Percentiles rank a stretch among this genome's conserved stretches.
Conservation (phyloP, 2,329 filamentous ascomycete species). For the Cladobotryum mycophilum region DNA sequence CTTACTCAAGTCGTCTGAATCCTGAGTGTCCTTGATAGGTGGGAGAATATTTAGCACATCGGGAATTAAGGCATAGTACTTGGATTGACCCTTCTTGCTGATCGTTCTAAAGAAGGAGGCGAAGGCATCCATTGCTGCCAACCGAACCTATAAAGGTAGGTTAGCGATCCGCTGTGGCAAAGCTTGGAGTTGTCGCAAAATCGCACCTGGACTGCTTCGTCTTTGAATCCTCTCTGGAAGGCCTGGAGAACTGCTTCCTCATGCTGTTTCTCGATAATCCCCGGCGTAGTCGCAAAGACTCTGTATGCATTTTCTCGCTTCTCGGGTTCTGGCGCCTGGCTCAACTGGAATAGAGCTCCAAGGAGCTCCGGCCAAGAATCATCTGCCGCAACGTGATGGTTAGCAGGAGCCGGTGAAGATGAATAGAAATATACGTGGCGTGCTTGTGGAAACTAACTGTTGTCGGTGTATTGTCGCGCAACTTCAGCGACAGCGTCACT, state of each 20-base stretch:
- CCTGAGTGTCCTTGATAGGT: constrained; percentile 83
- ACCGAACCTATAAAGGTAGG: constrained; percentile 57
- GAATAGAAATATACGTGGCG: neutral
- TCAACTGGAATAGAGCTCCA: constrained; percentile 78
- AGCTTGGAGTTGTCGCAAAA: neutral
- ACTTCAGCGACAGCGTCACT: constrained; percentile 96
- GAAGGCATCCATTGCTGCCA: constrained; percentile 95
- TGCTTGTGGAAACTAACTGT: constrained; percentile 50
- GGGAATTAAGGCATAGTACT: constrained; percentile 81
- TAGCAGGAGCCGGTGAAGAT: constrained; percentile 13
- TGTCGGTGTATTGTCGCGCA: constrained; percentile 89
- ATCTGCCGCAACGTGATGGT: constrained; percentile 41
- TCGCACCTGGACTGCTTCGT: constrained; percentile 70
- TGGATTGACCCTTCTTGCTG: constrained; percentile 77
- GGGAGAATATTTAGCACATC: constrained; percentile 92
- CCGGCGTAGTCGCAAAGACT: constrained; percentile 90
- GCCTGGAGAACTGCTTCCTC: constrained; percentile 83
- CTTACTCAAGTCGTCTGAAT: constrained; percentile 86
- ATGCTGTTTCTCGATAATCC: constrained; percentile 93
- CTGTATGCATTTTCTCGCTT: constrained; percentile 90
- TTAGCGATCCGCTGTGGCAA: constrained; percentile 2
- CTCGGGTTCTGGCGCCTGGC: constrained; percentile 74
- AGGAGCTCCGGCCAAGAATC: constrained; percentile 88
- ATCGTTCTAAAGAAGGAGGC: constrained; percentile 92
- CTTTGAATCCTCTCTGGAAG: constrained; percentile 88